phyloP scores from a whole-genome alignment of 345 rosid species.

The Durio zibethinus region DNA sequence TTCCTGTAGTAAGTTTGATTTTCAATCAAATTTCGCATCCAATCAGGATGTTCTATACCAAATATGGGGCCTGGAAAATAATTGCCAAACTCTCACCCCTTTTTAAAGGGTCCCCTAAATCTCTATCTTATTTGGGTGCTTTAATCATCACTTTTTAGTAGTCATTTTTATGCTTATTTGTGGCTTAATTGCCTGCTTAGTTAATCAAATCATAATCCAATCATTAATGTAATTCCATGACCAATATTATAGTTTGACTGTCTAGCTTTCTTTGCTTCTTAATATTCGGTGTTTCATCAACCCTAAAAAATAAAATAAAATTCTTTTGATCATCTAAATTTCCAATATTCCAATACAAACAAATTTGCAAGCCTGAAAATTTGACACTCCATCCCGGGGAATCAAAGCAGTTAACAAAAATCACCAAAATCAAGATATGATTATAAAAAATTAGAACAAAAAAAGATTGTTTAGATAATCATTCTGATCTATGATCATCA shows the following conservation, averaged over 20 bases:
- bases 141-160: background rate
- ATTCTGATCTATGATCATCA: background rate
- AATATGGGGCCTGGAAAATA: conserved; percentile 4
- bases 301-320: background rate
- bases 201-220: conserved; percentile 7
- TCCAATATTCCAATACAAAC: background rate
- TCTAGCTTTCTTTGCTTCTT: background rate
- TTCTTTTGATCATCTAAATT: background rate
- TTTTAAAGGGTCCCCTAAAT: background rate
- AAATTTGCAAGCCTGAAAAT: too few relatives aligned
- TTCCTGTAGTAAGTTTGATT: conserved; percentile 5
- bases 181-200: background rate
- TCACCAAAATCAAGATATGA: background rate
- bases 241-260: too few relatives aligned
- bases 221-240: background rate
- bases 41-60: background rate
- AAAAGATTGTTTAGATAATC: background rate
- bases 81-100: background rate
- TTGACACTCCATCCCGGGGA: too few relatives aligned
- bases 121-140: background rate
- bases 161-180: background rate
- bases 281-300: background rate
- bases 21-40: background rate
- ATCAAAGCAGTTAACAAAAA: background rate
- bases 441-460: background rate